Evolutionary conservation across 805 yeast species (phyloP).

Genomic region (Cyberlindnera veronae): DNA sequence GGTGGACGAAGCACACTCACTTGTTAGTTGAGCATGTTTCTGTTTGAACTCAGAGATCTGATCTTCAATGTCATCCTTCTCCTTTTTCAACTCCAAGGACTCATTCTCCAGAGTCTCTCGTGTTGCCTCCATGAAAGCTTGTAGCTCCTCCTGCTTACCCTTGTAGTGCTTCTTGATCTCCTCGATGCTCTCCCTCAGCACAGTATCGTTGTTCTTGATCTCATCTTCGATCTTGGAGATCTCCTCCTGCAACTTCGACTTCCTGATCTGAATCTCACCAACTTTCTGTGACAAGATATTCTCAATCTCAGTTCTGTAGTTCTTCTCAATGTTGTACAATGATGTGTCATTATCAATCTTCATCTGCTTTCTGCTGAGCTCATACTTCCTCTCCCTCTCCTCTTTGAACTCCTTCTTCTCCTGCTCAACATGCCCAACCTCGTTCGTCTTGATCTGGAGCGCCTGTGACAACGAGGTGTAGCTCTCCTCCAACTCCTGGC

Average conservation of each 20-base stretch:
- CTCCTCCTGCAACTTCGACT: slow-evolving; percentile 26
- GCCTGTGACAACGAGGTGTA: slow-evolving; percentile 15
- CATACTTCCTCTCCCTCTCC: slow-evolving; percentile 26
- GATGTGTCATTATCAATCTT: slow-evolving; percentile 36
- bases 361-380: slow-evolving; percentile 31
- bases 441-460: slow-evolving; percentile 30
- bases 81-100: not conserved
- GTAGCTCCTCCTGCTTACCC: slow-evolving; percentile 25
- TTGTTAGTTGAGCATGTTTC: not conserved
- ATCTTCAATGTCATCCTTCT: slow-evolving; percentile 10
- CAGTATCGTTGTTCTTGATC: slow-evolving; percentile 22
- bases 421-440: slow-evolving; percentile 27
- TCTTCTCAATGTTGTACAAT: slow-evolving; percentile 32
- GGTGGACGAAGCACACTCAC: not conserved
- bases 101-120: slow-evolving; percentile 9
- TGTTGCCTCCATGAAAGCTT: slow-evolving; percentile 24
- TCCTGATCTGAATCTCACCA: slow-evolving; percentile 30
- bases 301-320: slow-evolving; percentile 37
- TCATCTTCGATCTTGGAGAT: slow-evolving; percentile 30
- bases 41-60: slow-evolving; percentile 11
- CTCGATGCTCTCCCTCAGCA: slow-evolving; percentile 18
- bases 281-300: slow-evolving; percentile 34
- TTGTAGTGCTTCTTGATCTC: slow-evolving; percentile 22
- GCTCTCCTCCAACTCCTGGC: slow-evolving; percentile 30
- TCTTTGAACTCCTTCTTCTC: slow-evolving; percentile 27